Evolutionary conservation across 257 asterid genomes (phyloP), one percentile per base, ranked within the genome.

Genomic region (Paraleonurus japonicus): DNA sequence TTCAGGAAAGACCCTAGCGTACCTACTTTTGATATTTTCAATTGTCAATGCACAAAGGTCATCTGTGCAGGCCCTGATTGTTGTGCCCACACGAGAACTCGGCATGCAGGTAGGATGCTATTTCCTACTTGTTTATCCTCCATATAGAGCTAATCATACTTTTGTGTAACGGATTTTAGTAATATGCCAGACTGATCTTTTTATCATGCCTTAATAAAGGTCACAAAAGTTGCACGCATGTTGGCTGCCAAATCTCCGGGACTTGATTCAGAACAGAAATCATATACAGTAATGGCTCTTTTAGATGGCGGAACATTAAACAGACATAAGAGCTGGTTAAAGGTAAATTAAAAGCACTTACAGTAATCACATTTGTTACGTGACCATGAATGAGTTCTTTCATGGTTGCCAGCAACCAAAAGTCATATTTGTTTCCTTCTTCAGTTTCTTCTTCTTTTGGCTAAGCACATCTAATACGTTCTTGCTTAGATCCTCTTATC

Each of bases 1-100:
- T 84, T 94, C 99, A 54, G 99, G 98, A 69, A 94, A 91, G 83
- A 94, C 99, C 43, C 82, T 94, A 62, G 98, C 96, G 7, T 94
- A 91, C 79, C 81, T 94, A 43, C 88, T 94, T 41, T 83, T 80
- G 82, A 76, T 91, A 63, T 85, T 89, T 75, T 88, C 99, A 19
- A 84, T 75, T 48, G 75, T 91, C 74, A 78, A 88, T 71, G 78
- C 87, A 55, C 86, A 88, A 68, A 85, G 92, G 80, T 88, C 95
- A 12, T 81, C 90, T 8, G 92, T 94, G 69, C 99, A 94, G 81
- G 98, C 98, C 55, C 78, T 91, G 77, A 85, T 94, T 24, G 91
- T 91, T 59, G 93, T 94, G 45, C 99, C 98, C 69, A 94, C 95
- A 0, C 80, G 98, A 88, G 99, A 94, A 87, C 97, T 94, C 11